Conservation (phyloP, 441 rosid species). For the Croton setiger region DNA sequence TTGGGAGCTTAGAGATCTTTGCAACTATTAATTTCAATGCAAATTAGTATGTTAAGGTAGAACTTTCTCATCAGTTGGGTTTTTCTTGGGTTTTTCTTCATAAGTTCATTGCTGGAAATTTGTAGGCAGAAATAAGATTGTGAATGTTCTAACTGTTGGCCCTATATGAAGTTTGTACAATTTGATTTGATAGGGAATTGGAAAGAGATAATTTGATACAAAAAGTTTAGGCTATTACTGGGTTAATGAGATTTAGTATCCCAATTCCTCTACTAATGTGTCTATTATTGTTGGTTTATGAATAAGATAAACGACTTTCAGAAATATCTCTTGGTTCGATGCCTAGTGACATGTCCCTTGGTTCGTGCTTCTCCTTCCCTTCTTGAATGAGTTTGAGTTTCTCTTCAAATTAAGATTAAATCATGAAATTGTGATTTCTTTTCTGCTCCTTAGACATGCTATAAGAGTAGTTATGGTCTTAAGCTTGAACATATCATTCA, state of each 20-base stretch:
- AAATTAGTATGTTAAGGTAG: neutral
- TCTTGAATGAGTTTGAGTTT: neutral
- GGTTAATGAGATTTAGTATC: neutral
- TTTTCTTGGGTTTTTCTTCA: neutral
- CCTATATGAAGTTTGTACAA: neutral
- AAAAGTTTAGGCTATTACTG: neutral
- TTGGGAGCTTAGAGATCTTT: neutral
- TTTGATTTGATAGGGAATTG: neutral
- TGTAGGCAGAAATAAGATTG: neutral
- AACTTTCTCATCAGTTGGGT: neutral
- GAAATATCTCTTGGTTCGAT: neutral
- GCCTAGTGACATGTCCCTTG: neutral
- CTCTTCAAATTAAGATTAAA: neutral
- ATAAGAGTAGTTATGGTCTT: neutral
- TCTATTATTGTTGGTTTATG: neutral
- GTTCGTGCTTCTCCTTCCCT: neutral
- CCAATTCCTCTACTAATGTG: neutral
- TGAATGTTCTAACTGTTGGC: neutral
- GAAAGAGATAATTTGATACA: neutral
- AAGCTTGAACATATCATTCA: neutral
- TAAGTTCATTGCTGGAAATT: neutral
- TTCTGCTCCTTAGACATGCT: neutral
- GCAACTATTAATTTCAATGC: neutral
- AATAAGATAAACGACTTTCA: neutral
- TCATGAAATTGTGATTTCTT: neutral